A percentile compares a stretch with the other conserved stretches of the same genome.
These are phyloP conservation scores for Alternaria longipes DNA, from an alignment of 2,329 filamentous ascomycete genomes.

Conservation along the genomic window DNA sequence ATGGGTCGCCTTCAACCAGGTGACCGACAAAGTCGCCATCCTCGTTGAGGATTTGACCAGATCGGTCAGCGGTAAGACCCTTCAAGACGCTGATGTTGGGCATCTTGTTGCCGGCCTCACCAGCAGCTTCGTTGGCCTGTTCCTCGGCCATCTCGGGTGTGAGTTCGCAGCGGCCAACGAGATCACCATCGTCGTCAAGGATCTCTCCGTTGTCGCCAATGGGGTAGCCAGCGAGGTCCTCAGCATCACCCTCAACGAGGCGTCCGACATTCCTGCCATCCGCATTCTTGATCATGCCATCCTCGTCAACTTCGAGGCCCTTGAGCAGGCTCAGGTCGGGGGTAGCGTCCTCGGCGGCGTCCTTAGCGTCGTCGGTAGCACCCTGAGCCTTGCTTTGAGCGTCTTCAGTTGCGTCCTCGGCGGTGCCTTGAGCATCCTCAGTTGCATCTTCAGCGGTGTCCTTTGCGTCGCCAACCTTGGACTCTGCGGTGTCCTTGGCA, in stretches of 20 bases:
- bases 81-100: slow-evolving; percentile 59
- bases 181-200: slow-evolving; percentile 63
- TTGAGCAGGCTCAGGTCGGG: slow-evolving; percentile 60
- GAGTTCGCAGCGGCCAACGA: slow-evolving; percentile 63
- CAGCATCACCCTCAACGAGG: slow-evolving; percentile 62
- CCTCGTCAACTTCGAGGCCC: slow-evolving; percentile 63
- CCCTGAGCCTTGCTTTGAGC: slow-evolving; percentile 40
- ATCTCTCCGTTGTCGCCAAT: slow-evolving; percentile 65
- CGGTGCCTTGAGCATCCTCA: slow-evolving; percentile 44
- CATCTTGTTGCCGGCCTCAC: slow-evolving; percentile 49
- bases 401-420: slow-evolving; percentile 42
- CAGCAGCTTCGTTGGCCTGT: slow-evolving; percentile 51
- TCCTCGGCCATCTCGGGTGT: slow-evolving; percentile 57
- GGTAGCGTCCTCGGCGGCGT: slow-evolving; percentile 46
- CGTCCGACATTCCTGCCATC: slow-evolving; percentile 60
- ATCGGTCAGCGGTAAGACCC: slow-evolving; percentile 57
- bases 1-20: slow-evolving; percentile 59
- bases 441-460: slow-evolving; percentile 53
- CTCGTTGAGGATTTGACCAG: slow-evolving; percentile 60
- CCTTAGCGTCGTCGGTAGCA: slow-evolving; percentile 38
- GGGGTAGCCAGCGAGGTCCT: slow-evolving; percentile 61
- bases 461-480: slow-evolving; percentile 31
- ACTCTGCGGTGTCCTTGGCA: slow-evolving; percentile 39
- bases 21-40: slow-evolving; percentile 61
- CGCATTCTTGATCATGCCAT: slow-evolving; percentile 62